Conservation (phyloP, 2,329 filamentous ascomycete species). For the Colletotrichum spinosum region DNA sequence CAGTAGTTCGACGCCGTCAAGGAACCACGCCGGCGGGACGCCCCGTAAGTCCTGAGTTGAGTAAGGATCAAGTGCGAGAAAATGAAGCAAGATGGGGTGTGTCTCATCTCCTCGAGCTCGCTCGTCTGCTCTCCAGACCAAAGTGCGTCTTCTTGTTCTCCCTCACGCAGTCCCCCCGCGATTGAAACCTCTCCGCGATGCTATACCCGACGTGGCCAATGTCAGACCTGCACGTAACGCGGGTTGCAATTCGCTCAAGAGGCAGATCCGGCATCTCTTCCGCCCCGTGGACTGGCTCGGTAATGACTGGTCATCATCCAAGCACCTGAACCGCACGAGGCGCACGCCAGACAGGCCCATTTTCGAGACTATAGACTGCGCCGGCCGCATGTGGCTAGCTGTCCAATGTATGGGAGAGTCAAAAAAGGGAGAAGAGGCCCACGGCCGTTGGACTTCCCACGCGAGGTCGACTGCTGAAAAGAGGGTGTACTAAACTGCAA, state of each 20-base stretch:
- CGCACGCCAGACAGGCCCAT: not conserved
- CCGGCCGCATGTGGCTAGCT: constrained; percentile 2
- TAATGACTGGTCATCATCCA: not conserved
- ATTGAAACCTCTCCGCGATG: no score
- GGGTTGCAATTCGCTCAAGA: not conserved
- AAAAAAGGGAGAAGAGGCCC: not conserved
- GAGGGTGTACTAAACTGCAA: constrained; percentile 11
- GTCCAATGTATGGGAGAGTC: constrained; percentile 1
- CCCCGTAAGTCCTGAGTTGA: no score
- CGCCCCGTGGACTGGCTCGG: no score
- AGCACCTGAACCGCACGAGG: constrained; percentile 16
- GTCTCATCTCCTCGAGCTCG: no score
- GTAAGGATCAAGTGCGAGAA: not conserved
- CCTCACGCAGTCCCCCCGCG: no score
- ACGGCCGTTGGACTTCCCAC: not conserved
- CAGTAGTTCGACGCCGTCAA: not conserved
- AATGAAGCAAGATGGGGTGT: not conserved
- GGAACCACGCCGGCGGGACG: not conserved
- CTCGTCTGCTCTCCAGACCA: no score
- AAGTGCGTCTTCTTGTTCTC: no score
- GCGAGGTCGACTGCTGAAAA: not conserved
- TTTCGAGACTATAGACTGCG: not conserved
- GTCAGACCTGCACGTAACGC: no score
- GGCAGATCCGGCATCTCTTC: not conserved
- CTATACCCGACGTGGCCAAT: no score